phyloP scores from a whole-genome alignment of 371 early-diverging fungal genomes.

The Actinomortierella ambigua region DNA sequence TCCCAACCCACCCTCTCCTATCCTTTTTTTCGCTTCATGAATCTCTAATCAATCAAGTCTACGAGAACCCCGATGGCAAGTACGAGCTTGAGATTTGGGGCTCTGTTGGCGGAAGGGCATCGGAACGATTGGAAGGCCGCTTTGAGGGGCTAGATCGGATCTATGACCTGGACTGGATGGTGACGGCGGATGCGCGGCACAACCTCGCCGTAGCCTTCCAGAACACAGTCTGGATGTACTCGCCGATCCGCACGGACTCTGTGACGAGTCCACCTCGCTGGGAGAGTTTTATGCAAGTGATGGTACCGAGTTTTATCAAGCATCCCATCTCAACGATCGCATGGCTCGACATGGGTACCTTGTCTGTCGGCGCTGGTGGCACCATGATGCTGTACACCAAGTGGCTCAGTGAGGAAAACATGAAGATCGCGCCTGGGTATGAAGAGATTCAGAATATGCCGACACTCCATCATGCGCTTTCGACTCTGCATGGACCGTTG shows the following conservation, averaged over 20 bases:
- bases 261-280: constrained; percentile 42
- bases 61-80: constrained; percentile 18
- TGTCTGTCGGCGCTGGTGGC: constrained; percentile 65
- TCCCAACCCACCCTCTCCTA: not conserved
- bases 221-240: constrained; percentile 37
- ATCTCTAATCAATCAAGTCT: constrained; percentile 17
- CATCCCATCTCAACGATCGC: constrained; percentile 55
- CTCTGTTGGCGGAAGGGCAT: constrained; percentile 34
- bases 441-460: constrained; percentile 50
- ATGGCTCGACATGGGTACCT: constrained; percentile 72
- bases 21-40: not conserved
- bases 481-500: constrained; percentile 61
- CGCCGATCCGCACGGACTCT: constrained; percentile 24
- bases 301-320: constrained; percentile 23
- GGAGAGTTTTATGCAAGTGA: constrained; percentile 23
- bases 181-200: constrained; percentile 75
- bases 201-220: constrained; percentile 66
- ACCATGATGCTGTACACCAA: constrained; percentile 64
- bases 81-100: constrained; percentile 37
- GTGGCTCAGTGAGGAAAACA: constrained; percentile 65
- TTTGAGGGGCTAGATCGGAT: constrained; percentile 40
- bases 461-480: constrained; percentile 61
- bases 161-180: constrained; percentile 69
- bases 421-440: constrained; percentile 29
- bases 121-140: constrained; percentile 19